Evolutionary conservation across 2,329 filamentous ascomycete genomes (phyloP).

Genomic region (Calonectria multiphialidica): DNA sequence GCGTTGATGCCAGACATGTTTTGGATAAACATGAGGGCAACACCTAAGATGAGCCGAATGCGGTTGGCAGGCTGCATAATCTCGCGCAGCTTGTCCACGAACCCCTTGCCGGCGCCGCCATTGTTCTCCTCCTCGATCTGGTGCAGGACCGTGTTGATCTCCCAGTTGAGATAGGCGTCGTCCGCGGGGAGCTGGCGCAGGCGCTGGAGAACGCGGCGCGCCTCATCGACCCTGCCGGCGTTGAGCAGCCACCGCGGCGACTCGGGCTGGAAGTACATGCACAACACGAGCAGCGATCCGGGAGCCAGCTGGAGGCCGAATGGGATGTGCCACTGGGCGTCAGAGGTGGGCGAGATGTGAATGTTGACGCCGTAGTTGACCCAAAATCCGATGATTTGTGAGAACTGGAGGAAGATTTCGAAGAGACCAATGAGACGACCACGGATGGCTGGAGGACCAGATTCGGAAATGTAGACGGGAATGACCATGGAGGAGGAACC

Average conservation of each 20-base stretch:
- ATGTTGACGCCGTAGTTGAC: constrained; percentile 39
- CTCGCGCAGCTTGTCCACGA: constrained; percentile 22
- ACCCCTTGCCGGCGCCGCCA: constrained; percentile 3
- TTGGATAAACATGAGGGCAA: constrained; percentile 44
- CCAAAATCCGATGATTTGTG: constrained; percentile 62
- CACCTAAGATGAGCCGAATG: constrained; percentile 71
- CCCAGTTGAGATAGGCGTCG: constrained; percentile 25
- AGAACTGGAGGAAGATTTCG: constrained; percentile 63
- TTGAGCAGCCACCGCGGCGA: constrained; percentile 47
- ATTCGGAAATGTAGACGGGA: constrained; percentile 70
- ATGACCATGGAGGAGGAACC: constrained; percentile 64
- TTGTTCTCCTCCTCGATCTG: constrained; percentile 25
- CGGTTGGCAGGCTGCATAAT: constrained; percentile 47
- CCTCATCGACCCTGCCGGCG: constrained; percentile 11
- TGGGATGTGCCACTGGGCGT: constrained; percentile 56
- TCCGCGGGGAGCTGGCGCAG: constrained; percentile 25
- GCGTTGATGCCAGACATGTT: constrained; percentile 68
- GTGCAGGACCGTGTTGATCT: constrained; percentile 22
- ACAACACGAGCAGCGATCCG: constrained; percentile 40
- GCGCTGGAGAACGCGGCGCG: constrained; percentile 21
- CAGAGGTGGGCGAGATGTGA: constrained; percentile 26
- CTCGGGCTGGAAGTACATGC: constrained; percentile 48
- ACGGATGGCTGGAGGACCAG: constrained; percentile 64
- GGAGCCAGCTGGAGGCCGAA: constrained; percentile 42
- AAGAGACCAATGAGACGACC: constrained; percentile 63